Base-by-base conservation (phyloP, 768 basidiomycete genomes). In the Brasilioporus rufonigricans region DNA sequence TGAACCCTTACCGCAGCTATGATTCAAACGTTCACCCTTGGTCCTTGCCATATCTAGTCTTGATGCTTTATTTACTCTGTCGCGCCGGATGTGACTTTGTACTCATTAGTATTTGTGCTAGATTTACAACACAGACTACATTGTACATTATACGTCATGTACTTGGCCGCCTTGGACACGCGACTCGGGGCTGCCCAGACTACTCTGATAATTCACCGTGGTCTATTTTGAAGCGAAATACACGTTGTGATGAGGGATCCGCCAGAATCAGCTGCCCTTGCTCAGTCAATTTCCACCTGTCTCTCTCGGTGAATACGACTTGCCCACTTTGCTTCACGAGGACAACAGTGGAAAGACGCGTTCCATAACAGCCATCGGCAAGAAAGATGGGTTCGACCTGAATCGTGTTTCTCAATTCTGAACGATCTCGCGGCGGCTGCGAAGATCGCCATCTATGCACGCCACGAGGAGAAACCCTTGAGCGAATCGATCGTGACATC, bases 321-420 rank as follows among this genome's bases (percentile, higher is more conserved):
- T 77, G 69, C 26, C 88, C 85, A 48, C 76, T 76, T 56, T 77
- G 80, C 53, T 76, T 76, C 19, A 93, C 73, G 52, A 93, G 78
- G 47, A 93, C 65, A 38, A 89, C 81, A 4, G 87, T 91, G 40
- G 90, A 81, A 49, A 88, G 68, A 16, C 90, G 85, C 32, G 91
- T 93, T 41, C 80, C 90, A 63, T 89, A 90, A 56, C 65, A 66
- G 24, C 31, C 51, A 53, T 64, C 19, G 3, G 39, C 44, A 19
- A 46, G 1, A 27, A 56, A 59, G 24, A 87, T 24, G n/a, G 87
- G 86, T 31, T 73, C 68, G 44, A 87, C 84, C 24, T 81, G 77
- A 5, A 91, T 76, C n/a, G 86, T 84, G 56, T 82, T 79, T 58
- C 75, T 80, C 60, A 87, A 75, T 41, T 85, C 78, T 52, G 73